These are phyloP conservation scores for Coemansia javaensis DNA, from an alignment of 192 early-diverging fungal species.

Conservation along the genomic window DNA sequence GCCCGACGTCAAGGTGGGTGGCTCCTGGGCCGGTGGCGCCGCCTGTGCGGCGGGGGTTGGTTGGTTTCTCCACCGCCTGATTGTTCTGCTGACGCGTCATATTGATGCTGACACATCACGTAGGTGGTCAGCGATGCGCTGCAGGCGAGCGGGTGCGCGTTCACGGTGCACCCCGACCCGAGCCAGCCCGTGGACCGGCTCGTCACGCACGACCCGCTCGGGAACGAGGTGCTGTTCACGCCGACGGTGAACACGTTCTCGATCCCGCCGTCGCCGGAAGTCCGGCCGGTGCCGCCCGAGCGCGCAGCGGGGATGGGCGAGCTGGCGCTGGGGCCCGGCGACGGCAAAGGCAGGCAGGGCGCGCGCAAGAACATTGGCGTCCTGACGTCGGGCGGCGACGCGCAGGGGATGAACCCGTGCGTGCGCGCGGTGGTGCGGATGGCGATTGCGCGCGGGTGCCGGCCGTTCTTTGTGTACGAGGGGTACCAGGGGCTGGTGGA, in stretches of 20 bases:
- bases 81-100: neutral
- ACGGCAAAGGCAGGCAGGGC: too few species aligned
- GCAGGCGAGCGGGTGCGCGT: neutral
- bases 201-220: constrained; percentile 70
- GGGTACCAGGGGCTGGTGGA: constrained; percentile 96
- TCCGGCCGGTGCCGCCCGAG: constrained; percentile 5
- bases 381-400: constrained; percentile 91
- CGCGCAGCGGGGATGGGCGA: neutral
- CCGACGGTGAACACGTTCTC: constrained; percentile 54
- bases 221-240: constrained; percentile 73
- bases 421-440: constrained; percentile 88
- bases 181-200: constrained; percentile 23
- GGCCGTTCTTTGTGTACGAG: constrained; percentile 88
- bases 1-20: constrained; percentile 28
- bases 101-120: neutral
- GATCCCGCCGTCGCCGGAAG: constrained; percentile 37
- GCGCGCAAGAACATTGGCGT: constrained; percentile 80
- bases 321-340: constrained; percentile 1
- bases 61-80: neutral
- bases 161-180: constrained; percentile 39
- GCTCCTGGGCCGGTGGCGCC: too few species aligned
- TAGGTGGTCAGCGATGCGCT: constrained; percentile 25
- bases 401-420: constrained; percentile 96
- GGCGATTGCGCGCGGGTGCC: constrained; percentile 74
- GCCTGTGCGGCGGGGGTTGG: neutral